Base-by-base conservation (phyloP, 2,329 filamentous ascomycete species). In the Fusarium marasasianum region DNA sequence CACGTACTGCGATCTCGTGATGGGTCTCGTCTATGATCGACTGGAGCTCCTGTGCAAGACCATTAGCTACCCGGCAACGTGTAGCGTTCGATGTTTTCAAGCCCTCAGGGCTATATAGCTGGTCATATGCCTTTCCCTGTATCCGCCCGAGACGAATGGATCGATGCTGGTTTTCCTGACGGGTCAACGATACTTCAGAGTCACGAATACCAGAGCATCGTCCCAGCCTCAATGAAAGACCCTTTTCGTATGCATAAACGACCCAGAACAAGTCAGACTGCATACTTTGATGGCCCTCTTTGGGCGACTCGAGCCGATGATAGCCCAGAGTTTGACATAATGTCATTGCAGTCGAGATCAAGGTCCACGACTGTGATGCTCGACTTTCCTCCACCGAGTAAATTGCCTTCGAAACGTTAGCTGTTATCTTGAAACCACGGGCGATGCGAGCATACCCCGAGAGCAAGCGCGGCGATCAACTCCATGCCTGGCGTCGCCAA, bases 321-420 rank as follows among this genome's bases (percentile, higher is more conserved):
- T 82, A 81, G 18, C 81, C 78, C 3, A 84, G 57, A 1, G 79
- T 82, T 29, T 81, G 77, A 40, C 81, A 83, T 9, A 81, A 59
- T 40, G 78, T 79, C 14, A 79, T 69, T 10, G 83, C 82, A n/a
- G 72, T 73, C 7, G 82, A 82, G 29, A 84, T 81, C n/a, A 81
- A 77, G 8, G 71, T 80, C 78, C 81, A 84, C 22, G 82, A 81
- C 40, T 76, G 53, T 22, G 75, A 74, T 10, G 79, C 77, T 50
- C 78, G 81, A 1, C 79, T 80, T 22, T 78, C 73, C 56, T 84
- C 82, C 17, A 83, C 72, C 11, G 78, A 76, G 26, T 82, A 73
- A 12, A 81, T 73, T 14, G 81, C 73, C 82, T 83, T 53, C 2
- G 0, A 2, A 15, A 20, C 5, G 6, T 50, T 18, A 35, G 29